phyloP scores from a whole-genome alignment of 2,329 filamentous ascomycete species.

The Sordariomycetes sp. region DNA sequence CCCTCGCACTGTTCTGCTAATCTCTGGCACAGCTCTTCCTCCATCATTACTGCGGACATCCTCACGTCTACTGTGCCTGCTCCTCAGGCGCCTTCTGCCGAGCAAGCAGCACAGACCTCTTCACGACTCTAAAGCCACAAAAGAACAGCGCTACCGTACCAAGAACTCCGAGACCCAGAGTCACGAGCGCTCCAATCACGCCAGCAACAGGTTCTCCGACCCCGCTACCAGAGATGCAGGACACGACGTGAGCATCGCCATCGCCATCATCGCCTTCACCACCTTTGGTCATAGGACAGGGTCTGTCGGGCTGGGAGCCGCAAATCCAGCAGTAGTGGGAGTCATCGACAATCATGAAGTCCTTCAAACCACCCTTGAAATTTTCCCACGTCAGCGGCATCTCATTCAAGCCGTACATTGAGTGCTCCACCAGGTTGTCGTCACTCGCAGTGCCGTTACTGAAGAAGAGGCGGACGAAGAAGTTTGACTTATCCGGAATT shows the following conservation, averaged over 20 bases:
- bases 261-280: conserved; percentile 27
- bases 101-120: conserved; percentile 29
- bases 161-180: conserved; percentile 23
- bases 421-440: conserved; percentile 42
- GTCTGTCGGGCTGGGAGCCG: too few species aligned
- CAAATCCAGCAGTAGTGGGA: conserved; percentile 66
- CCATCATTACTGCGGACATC: too few species aligned
- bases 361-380: conserved; percentile 54
- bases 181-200: conserved; percentile 68
- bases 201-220: conserved; percentile 68
- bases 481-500: too few species aligned
- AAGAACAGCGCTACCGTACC: conserved; percentile 32
- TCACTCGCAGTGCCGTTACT: conserved; percentile 45
- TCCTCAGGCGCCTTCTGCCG: too few species aligned
- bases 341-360: conserved; percentile 58
- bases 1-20: too few species aligned
- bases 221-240: conserved; percentile 36
- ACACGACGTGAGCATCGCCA: conserved; percentile 50
- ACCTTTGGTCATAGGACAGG: too few species aligned
- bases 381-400: conserved; percentile 56
- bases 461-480: conserved; percentile 53
- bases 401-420: conserved; percentile 50
- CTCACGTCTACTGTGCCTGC: too few species aligned
- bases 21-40: too few species aligned
- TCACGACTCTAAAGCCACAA: conserved; percentile 36